Percentiles rank a stretch among this genome's conserved stretches.
Evolutionary conservation across 2,329 filamentous ascomycete species (phyloP).

Genomic region (Sordariomycetes sp.): DNA sequence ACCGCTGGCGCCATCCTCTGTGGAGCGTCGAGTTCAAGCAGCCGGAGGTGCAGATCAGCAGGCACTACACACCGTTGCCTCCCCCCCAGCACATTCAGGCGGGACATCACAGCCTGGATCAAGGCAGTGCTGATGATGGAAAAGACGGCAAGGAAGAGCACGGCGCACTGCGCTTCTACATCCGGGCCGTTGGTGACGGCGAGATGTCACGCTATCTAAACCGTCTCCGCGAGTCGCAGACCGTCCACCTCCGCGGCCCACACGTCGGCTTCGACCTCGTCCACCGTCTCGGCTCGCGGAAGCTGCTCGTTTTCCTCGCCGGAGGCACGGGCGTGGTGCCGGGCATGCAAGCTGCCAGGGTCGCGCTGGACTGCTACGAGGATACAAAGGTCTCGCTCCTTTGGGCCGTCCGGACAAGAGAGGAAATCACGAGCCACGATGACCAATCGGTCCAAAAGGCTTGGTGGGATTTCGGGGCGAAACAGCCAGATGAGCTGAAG

Average conservation of each 20-base stretch:
- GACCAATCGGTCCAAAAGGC: slow-evolving; percentile 4
- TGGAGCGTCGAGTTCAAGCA: slow-evolving; percentile 94
- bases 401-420: slow-evolving; percentile 65
- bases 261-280: slow-evolving; percentile 54
- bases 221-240: slow-evolving; percentile 49
- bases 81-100: slow-evolving; percentile 18
- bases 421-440: slow-evolving; percentile 32
- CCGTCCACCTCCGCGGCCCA: slow-evolving; percentile 71
- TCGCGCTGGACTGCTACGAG: slow-evolving; percentile 36
- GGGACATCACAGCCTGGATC: background rate
- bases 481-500: slow-evolving; percentile 9
- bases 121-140: slow-evolving; percentile 1
- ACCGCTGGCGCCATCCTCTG: slow-evolving; percentile 42
- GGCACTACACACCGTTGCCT: slow-evolving; percentile 85
- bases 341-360: slow-evolving; percentile 69
- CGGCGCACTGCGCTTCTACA: slow-evolving; percentile 57
- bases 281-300: slow-evolving; percentile 16
- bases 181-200: slow-evolving; percentile 69
- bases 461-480: slow-evolving; percentile 14
- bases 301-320: slow-evolving; percentile 69
- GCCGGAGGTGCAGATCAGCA: slow-evolving; percentile 83
- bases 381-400: slow-evolving; percentile 53
- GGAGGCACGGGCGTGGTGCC: slow-evolving; percentile 91
- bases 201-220: slow-evolving; percentile 82
- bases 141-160: slow-evolving; percentile 6